These are phyloP conservation scores for Taphrina flavorubra DNA, from an alignment of 1,139 yeast species.

Conservation along the genomic window DNA sequence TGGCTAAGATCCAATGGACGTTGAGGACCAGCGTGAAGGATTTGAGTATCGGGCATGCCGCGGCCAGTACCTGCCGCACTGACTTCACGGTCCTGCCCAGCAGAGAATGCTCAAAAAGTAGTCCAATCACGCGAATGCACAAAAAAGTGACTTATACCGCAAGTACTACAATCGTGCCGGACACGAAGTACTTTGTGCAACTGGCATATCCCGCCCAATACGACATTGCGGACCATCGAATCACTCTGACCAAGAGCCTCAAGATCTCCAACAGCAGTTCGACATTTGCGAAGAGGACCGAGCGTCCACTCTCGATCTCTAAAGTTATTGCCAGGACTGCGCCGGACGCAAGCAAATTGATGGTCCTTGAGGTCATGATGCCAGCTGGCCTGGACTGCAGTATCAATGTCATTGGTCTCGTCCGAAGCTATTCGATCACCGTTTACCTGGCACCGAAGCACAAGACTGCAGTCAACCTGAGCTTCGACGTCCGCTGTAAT, in stretches of 20 bases:
- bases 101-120: not conserved
- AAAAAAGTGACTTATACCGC: slow-evolving; percentile 1
- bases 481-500: not conserved
- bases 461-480: slow-evolving; percentile 7
- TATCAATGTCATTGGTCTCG: not conserved
- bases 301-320: not conserved
- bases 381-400: slow-evolving; percentile 4
- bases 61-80: not conserved
- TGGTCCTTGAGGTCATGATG: slow-evolving; percentile 1
- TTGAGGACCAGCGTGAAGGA: slow-evolving; percentile 7
- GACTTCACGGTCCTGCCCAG: not conserved
- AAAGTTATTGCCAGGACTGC: not conserved
- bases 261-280: slow-evolving; percentile 2
- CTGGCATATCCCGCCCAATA: slow-evolving; percentile 1
- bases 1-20: slow-evolving; percentile 2
- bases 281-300: slow-evolving; percentile 6
- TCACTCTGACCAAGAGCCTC: slow-evolving; percentile 9
- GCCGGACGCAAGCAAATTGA: slow-evolving; percentile 6
- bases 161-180: slow-evolving; percentile 5
- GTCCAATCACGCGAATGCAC: not conserved
- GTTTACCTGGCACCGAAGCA: slow-evolving; percentile 2
- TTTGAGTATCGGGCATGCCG: slow-evolving; percentile 2
- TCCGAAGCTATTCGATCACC: slow-evolving; percentile 5
- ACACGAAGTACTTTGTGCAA: slow-evolving; percentile 12
- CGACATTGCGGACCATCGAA: not conserved